Base-by-base conservation (phyloP, 2,329 filamentous ascomycete genomes). In the Tolypocladium pustulatum region DNA sequence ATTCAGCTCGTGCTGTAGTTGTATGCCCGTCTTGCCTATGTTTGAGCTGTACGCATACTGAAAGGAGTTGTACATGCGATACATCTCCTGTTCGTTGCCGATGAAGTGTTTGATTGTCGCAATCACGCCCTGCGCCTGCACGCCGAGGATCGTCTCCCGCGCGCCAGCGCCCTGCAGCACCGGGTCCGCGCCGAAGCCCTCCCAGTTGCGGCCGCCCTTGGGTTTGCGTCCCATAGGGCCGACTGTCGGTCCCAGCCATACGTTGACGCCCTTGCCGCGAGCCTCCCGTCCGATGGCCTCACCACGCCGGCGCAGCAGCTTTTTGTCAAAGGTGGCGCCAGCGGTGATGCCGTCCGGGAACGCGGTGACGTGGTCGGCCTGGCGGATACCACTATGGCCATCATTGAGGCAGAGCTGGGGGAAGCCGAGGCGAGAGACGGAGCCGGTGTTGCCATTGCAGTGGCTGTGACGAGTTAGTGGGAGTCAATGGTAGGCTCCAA, bases 301-400 rank as follows among this genome's bases (percentile, higher is more conserved):
- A 2, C 82, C 88, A 34, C 88, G 81, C 56, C 81, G 77, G 62
- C 87, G 86, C 72, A 91, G 86, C 55, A 91, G 74, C 20, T 81
- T 76, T 73, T 90, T 91, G 72, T 88, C 86, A 68, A 85, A 91
- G 0, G 89, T 91, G 2, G 88, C 87, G 22, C 87, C 89, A 1
- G 81, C 82, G 0, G 87, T 91, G 64, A 93, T 89, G n/a, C 89
- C 89, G 10, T 88, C 81, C 0, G 90, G 89, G 65, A 93, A 94
- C 0, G 84, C 88, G 0, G 88, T 91, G 57, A 86, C 84, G 61
- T 89, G 84, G 63, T 91, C 88, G 1, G 87, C 84, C n/a, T 83
- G 82, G 34, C 88, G 82, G 17, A 94, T 77, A 2, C 90, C 89
- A 38, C 88, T 76, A 1, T 88, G 86, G 0, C 83, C 84, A 68